Conservation (phyloP, 2,329 filamentous ascomycete genomes). For the Alternaria sp. region DNA sequence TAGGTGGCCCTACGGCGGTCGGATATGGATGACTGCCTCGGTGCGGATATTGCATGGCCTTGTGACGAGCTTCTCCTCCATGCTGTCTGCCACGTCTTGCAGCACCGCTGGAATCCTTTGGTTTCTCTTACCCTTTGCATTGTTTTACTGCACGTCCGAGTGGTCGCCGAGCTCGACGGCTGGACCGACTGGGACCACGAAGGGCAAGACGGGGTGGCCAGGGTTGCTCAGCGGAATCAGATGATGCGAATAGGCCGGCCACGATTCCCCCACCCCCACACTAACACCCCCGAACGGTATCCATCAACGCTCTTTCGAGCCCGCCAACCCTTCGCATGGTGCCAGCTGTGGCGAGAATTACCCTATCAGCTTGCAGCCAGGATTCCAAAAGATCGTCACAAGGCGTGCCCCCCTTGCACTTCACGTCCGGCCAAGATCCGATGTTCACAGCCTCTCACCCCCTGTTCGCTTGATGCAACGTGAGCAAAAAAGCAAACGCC, state of each 20-base stretch:
- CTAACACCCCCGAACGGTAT: conserved; percentile 40
- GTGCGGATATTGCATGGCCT: conserved; percentile 35
- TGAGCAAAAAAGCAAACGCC: conserved; percentile 43
- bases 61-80: conserved; percentile 29
- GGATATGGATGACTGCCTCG: conserved; percentile 19
- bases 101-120: conserved; percentile 19
- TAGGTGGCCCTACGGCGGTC: conserved; percentile 9
- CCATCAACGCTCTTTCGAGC: conserved; percentile 42
- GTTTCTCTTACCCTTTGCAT: conserved; percentile 33
- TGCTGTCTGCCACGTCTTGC: conserved; percentile 44
- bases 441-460: conserved; percentile 30
- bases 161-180: conserved; percentile 15
- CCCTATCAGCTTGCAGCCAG: conserved; percentile 35
- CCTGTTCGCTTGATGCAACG: conserved; percentile 27
- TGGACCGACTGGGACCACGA: conserved; percentile 40
- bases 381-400: conserved; percentile 46
- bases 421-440: conserved; percentile 43
- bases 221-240: conserved; percentile 39
- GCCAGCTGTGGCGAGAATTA: conserved; percentile 38
- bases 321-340: conserved; percentile 41
- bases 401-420: conserved; percentile 40
- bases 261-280: conserved; percentile 47
- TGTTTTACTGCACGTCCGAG: conserved; percentile 21
- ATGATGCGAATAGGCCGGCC: conserved; percentile 40
- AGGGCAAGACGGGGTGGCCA: conserved; percentile 22